Base-by-base conservation (phyloP, 352 stramenopile genomes). In the Phytophthora brassicae region DNA sequence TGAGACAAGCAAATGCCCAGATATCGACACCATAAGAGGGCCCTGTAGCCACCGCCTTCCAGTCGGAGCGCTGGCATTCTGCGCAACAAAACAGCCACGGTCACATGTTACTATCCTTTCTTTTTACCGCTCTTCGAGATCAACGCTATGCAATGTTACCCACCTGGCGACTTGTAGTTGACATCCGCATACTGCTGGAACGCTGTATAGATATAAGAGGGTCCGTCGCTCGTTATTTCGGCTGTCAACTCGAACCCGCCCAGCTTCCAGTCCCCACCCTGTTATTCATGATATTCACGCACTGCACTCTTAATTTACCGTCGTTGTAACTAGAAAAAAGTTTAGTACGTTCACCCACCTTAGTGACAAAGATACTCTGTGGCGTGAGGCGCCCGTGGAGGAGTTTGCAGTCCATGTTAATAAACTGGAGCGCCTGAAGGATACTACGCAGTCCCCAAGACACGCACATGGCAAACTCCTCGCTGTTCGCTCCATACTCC, bases 221-320 rank as follows among this genome's bases (percentile, higher is more conserved):
- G 73, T 22, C 89, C 91, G 53, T 94, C 83, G 17, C 55, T 77
- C 2, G 86, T 95, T 51, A 97, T 64, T 52, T 95, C 86, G 4
- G 87, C 93, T 16, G 95, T 91, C 16, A 98, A 58, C 54, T 95
- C 90, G 54, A 98, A 97, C 9, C 94, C 95, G 24, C 84, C 94
- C 16, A 99, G 79, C 61, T 98, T 99, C 81, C 96, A 98, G 77
- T 99, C 96, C 45, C 96, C 96, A 42, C 89, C 90, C 64, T 88
- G 61, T 29, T 12, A 61, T 49, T 1, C 4, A 53, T 42, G 17
- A 42, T n/a, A n/a, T 42, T 19, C 35, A 42, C 3, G 6, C 16
- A 22, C 20, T 19, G 8, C 16, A n/a, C 7, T n/a, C n/a, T n/a
- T n/a, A n/a, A n/a, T n/a, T n/a, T 31, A 31, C 26, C 26, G 26